Conservation (phyloP, 208 protist species). For the Leishmania amazonensis region DNA sequence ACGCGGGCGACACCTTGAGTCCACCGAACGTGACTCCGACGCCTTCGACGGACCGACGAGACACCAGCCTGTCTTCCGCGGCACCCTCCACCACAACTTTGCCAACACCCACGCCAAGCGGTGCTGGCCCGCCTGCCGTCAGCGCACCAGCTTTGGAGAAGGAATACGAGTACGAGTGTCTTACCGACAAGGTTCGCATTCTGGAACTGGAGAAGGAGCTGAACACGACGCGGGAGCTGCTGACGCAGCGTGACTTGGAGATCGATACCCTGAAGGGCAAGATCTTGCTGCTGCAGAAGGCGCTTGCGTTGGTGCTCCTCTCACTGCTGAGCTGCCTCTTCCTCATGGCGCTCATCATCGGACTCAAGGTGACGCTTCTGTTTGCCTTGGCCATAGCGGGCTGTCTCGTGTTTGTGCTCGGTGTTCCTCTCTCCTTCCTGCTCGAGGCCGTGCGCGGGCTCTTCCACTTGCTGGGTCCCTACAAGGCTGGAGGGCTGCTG, state of each 20-base stretch:
- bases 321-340: conserved; percentile 46
- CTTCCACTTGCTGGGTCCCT: conserved; percentile 65
- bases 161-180: conserved; percentile 29
- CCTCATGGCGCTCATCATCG: conserved; percentile 56
- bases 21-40: background rate
- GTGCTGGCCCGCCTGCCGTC: background rate
- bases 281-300: conserved; percentile 60
- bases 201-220: conserved; percentile 30
- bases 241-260: conserved; percentile 34
- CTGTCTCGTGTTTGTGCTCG: conserved; percentile 37
- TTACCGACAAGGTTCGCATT: conserved; percentile 7
- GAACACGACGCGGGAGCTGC: conserved; percentile 23
- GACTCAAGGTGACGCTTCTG: conserved; percentile 63
- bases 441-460: conserved; percentile 49
- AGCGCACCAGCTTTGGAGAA: conserved; percentile 20
- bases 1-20: background rate
- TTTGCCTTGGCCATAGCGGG: conserved; percentile 22
- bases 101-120: background rate
- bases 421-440: conserved; percentile 56
- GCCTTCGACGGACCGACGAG: background rate
- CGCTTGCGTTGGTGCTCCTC: conserved; percentile 56
- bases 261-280: conserved; percentile 69
- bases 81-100: background rate
- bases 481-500: conserved; percentile 39
- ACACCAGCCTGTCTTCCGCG: background rate